Conservation (phyloP, 2,329 filamentous ascomycete genomes). For the Aureobasidium sp. region DNA sequence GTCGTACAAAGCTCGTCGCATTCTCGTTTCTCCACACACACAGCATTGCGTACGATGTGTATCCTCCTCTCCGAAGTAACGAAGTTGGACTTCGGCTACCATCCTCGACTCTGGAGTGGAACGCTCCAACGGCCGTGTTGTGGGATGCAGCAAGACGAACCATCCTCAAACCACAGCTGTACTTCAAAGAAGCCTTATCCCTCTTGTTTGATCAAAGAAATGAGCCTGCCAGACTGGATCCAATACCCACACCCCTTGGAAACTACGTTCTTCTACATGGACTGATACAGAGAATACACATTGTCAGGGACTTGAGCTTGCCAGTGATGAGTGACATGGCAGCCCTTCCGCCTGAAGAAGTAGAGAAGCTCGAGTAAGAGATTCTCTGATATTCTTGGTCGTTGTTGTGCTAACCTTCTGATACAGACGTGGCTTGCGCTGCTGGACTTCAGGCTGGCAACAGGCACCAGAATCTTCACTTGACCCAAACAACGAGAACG, state of each 20-base stretch:
- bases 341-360: not conserved
- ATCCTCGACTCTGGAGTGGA: slow-evolving; percentile 46
- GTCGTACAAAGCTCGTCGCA: slow-evolving; percentile 47
- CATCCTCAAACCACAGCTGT: slow-evolving; percentile 3
- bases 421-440: not conserved
- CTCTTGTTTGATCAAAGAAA: not conserved
- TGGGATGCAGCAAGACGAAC: slow-evolving; percentile 29
- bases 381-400: fast-evolving
- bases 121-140: slow-evolving; percentile 39
- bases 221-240: not conserved
- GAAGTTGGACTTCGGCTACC: slow-evolving; percentile 31
- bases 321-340: not conserved
- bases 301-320: not conserved
- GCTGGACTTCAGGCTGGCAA: slow-evolving; percentile 28
- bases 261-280: slow-evolving; percentile 66
- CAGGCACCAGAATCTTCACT: slow-evolving; percentile 27
- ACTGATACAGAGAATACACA: slow-evolving; percentile 35
- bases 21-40: slow-evolving; percentile 53
- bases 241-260: slow-evolving; percentile 28
- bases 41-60: slow-evolving; percentile 53
- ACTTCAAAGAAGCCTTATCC: slow-evolving; percentile 1
- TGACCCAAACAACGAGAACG: slow-evolving; percentile 28
- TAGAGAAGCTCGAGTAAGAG: not conserved
- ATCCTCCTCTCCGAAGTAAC: slow-evolving; percentile 38
- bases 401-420: not conserved